A percentile compares a stretch with the other conserved stretches of the same genome.
Conservation (phyloP, 2,329 filamentous ascomycete genomes). For the Leptographium procerum region DNA sequence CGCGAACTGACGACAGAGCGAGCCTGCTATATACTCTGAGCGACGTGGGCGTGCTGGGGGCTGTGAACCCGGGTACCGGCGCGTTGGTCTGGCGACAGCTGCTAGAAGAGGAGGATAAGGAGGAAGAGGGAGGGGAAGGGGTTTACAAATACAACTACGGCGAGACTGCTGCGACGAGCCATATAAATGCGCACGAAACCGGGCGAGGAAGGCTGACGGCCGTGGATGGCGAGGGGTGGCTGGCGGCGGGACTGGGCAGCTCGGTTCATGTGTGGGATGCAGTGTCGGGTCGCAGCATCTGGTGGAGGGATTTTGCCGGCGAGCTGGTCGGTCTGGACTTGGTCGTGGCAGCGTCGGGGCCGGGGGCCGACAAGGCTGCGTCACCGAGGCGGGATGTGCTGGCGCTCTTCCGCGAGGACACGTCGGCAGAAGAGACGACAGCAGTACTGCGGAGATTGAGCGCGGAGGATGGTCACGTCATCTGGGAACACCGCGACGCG, state of each 20-base stretch:
- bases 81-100: conserved; percentile 77
- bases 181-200: conserved; percentile 14
- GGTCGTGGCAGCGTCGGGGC: conserved; percentile 20
- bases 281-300: conserved; percentile 65
- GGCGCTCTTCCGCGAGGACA: conserved; percentile 26
- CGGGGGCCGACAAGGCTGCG: not conserved
- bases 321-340: conserved; percentile 56
- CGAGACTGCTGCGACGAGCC: conserved; percentile 30
- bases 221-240: conserved; percentile 66
- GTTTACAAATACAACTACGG: too few relatives aligned
- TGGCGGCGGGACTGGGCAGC: conserved; percentile 61
- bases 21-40: conserved; percentile 86
- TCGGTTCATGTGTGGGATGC: conserved; percentile 75
- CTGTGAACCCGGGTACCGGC: conserved; percentile 80
- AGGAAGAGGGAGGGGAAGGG: too few relatives aligned
- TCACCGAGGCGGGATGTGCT: not conserved
- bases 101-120: conserved; percentile 37
- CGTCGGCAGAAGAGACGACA: conserved; percentile 49
- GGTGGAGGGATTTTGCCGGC: conserved; percentile 54
- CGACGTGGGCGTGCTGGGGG: conserved; percentile 71
- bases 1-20: conserved; percentile 68
- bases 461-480: conserved; percentile 57
- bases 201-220: conserved; percentile 49
- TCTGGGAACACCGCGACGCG: conserved; percentile 65
- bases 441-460: conserved; percentile 56